Evolutionary conservation across 2,329 filamentous ascomycete genomes (phyloP), one percentile per base, ranked within the genome.

Genomic region (Rhynchosporium graminicola): DNA sequence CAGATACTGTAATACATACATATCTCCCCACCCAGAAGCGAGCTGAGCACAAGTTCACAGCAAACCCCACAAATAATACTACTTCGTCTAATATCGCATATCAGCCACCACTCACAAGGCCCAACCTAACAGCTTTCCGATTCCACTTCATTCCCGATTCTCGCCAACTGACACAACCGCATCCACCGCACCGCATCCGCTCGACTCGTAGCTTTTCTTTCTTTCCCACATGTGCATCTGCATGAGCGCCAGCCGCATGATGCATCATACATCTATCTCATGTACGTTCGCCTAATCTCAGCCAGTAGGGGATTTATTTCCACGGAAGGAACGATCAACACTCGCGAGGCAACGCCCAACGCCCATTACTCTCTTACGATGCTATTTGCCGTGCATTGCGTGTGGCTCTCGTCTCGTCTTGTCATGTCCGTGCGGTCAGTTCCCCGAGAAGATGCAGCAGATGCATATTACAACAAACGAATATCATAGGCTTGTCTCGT

Each of bases 261-360:
- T n/a, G 42, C 20, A 46, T 36, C 33, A 9, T 46, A 36, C 3
- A 20, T 29, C 29, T 31, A 31, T 12, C n/a, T 13, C 40, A 61
- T 65, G 59, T 61, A 68, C 62, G 12, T 60, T 68, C 66, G 66
- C 64, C 63, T 66, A 15, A 12, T 36, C 4, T 29, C 36, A 31
- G 29, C 65, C 63, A 67, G 50, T 67, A 40, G 51, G 51, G n/a
- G 36, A 54, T 54, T 54, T 54, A 38, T 13, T n/a, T n/a, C 12
- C 15, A 7, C 9, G 13, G 13, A 15, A 9, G 26, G 26, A 3
- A 43, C 13, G 52, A 56, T 38, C 38, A 20, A 20, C 20, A 20
- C 20, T 20, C 20, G 20, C 20, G 20, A 20, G 20, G 20, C 20
- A 20, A 20, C 20, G 20, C 20, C 20, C 20, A 20, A 20, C 20